Evolutionary conservation across 1,139 yeast species (phyloP), one percentile per base, ranked within the genome.

Genomic region (Candida frijolesensis): DNA sequence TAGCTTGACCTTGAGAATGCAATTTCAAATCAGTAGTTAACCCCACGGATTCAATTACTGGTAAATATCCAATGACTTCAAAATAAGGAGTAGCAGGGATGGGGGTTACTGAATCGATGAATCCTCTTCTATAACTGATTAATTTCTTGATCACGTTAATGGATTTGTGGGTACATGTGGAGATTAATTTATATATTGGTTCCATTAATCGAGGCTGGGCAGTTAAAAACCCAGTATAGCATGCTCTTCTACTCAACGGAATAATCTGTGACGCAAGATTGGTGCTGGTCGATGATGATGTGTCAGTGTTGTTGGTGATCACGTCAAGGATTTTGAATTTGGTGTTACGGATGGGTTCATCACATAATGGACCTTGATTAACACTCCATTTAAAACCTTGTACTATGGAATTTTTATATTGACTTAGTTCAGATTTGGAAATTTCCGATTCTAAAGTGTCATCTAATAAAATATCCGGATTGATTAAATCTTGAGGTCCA

Each of bases 1-100:
- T 77, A 0, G 96, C 95, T 58, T 82, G 85, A 4, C 97, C 97
- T 54, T 83, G 84, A 0, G 96, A 83, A 19, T 85, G 82, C 18
- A 90, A 69, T 54, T 96, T 71, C 34, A 94, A 70, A 61, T 94
- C 99, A 0, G 96, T 84, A 63, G 89, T 97, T 45, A 95, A 76
- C 0, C 99, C 99, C 51, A 87, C 73, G 0, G 97, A 86, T 58
- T 95, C 99, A 48, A 94, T 88, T 0, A 89, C 96, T 0, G 99
- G 99, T 3, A 95, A 68, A 46, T 67, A 69, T 0, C 95, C 97
- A 48, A 71, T 71, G 2, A 90, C 72, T 51, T 74, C 76, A 60
- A 77, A 82, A 33, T 92, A 69, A 6, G 83, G 89, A 0, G 98
- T 86, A 0, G 92, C 97, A 1, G 85, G 84, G 37, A 94, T 80